A percentile compares a stretch with the other conserved stretches of the same genome.
Evolutionary conservation across 2,329 filamentous ascomycete species (phyloP).

Genomic region (Ophiocordyceps camponoti-rufipedis): DNA sequence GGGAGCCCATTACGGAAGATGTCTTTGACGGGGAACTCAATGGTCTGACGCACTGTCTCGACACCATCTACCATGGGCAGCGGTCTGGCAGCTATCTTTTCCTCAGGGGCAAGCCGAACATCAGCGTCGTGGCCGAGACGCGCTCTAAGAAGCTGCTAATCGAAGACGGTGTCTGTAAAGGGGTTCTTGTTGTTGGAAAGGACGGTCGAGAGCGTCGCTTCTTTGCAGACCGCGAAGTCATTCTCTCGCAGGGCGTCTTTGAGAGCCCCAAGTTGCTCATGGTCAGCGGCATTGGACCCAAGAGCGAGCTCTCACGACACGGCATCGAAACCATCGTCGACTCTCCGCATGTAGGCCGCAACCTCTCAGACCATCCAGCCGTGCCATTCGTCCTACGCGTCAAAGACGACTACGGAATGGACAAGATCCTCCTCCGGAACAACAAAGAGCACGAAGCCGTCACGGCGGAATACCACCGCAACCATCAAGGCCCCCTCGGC

Average conservation of each 20-base stretch:
- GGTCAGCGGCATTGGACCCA: conserved; percentile 43
- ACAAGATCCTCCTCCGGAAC: conserved; percentile 20
- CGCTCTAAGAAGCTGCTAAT: conserved; percentile 36
- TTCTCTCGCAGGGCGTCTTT: conserved; percentile 33
- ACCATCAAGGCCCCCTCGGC: conserved; percentile 19
- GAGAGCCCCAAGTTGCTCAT: conserved; percentile 48
- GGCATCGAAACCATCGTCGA: conserved; percentile 35
- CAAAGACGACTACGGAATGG: conserved; percentile 20
- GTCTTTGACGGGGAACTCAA: conserved; percentile 36
- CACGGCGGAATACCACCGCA: conserved; percentile 16
- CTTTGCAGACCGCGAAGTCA: conserved; percentile 28
- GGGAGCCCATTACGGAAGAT: conserved; percentile 29
- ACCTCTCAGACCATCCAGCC: conserved; percentile 44
- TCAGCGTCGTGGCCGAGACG: conserved; percentile 28
- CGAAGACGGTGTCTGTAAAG: conserved; percentile 20
- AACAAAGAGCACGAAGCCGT: conserved; percentile 13
- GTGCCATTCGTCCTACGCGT: conserved; percentile 29
- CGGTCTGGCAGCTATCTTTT: conserved; percentile 32
- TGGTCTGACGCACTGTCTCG: conserved; percentile 32
- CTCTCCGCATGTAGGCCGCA: conserved; percentile 43
- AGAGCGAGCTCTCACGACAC: conserved; percentile 29
- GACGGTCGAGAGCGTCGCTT: conserved; percentile 21
- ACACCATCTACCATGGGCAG: conserved; percentile 38
- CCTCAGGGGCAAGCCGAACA: conserved; percentile 32
- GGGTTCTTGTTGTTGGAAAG: conserved; percentile 25